Evolutionary conservation across 805 yeast species (phyloP), one percentile per base, ranked within the genome.

Genomic region (Schizosaccharomyces lindneri): DNA sequence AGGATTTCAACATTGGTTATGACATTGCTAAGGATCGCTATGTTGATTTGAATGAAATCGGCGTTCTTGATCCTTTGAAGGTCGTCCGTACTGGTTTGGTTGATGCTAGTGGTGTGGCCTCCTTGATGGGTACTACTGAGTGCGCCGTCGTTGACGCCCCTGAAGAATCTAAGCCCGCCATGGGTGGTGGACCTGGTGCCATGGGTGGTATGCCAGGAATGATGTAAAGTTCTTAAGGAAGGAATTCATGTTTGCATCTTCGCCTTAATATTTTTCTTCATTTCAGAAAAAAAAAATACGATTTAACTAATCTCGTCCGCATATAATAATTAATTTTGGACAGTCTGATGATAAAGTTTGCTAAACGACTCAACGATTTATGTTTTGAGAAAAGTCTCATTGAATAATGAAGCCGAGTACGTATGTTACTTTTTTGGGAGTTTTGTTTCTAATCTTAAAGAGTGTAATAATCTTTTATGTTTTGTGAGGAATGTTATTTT

Each of bases 51-150:
- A 82, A 90, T 68, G 87, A 87, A 66, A 83, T 93, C 64, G 98
- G 98, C 79, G 90, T 93, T 75, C 87, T 90, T 69, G 98, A 93
- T 75, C 98, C 98, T 67, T 87, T 90, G 81, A 90, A 88, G 81
- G 97, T 90, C 67, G 96, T 93, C 64, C 87, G 93, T 78, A 83
- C 87, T 69, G 97, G 97, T 65, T 78, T 93, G 70, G 87, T 87
- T 63, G 97, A 93, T 70, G 97, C 98, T 64, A 80, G 95, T 61
- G 95, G 97, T 77, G 97, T 93, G 65, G 97, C 98, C 59, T 87
- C 96, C 39, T 78, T 93, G 73, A 79, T 93, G 73, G 97, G 97
- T 66, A 90, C 97, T 63, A 90, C 98, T 65, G 98, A 93, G 77
- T 94, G 96, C 73, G 97, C 97, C 65, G 87, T 93, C 70, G 95